Conservation (phyloP, 495 filamentous ascomycete genomes). For the Gamarada debralockiae region DNA sequence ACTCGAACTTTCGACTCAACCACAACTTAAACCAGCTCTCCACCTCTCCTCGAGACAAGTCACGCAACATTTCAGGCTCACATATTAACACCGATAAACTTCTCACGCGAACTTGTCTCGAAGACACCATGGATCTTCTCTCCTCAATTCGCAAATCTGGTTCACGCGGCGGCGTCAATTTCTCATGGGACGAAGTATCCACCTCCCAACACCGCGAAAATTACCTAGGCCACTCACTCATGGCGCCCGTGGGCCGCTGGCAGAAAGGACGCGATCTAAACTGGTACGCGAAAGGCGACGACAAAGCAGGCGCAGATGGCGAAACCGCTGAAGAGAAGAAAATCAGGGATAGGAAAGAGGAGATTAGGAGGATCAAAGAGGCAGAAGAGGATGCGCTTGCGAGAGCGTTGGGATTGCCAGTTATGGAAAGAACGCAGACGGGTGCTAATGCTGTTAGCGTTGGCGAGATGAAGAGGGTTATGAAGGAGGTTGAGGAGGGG, state of each 20-base stretch:
- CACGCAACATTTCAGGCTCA: no score
- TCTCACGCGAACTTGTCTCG: no score
- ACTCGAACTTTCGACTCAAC: no score
- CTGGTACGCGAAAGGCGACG: conserved; percentile 82
- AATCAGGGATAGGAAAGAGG: conserved; percentile 67
- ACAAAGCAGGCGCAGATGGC: conserved; percentile 27
- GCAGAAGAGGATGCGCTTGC: conserved; percentile 89
- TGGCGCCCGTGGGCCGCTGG: conserved; percentile 96
- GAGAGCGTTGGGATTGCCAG: conserved; percentile 72
- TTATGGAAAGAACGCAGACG: conserved; percentile 41
- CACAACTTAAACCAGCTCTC: no score
- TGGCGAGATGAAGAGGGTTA: conserved; percentile 23
- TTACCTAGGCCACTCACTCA: conserved; percentile 93
- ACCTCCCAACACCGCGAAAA: conserved; percentile 87
- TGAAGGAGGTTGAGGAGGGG: conserved; percentile 22
- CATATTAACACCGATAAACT: no score
- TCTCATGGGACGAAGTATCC: conserved; percentile 95
- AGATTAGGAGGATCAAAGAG: conserved; percentile 79
- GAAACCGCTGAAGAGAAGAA: conserved; percentile 60
- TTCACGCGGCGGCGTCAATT: conserved; percentile 89
- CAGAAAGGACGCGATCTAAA: conserved; percentile 79
- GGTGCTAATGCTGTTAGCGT: conserved; percentile 44
- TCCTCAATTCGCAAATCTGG: conserved; percentile 90
- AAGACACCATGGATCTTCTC: conserved; percentile 78
- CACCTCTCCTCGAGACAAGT: no score